Conservation (phyloP, 495 filamentous ascomycete genomes). For the Jackrogersella minutella region DNA sequence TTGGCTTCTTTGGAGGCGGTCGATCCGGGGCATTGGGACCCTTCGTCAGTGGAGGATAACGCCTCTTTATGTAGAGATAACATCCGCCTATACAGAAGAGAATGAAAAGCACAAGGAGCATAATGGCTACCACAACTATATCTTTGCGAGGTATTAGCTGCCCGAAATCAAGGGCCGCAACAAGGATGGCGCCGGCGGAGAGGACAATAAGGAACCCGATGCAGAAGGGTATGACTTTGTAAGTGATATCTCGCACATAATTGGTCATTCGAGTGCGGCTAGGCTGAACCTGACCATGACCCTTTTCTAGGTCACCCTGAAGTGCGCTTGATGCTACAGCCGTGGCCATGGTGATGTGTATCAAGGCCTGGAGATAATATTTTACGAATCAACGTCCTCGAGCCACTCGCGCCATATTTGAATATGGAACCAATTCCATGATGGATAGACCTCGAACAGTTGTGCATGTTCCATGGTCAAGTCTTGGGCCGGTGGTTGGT, state of each 20-base stretch:
- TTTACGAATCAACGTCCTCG: not conserved
- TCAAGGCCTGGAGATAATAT: not conserved
- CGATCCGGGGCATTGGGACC: slow-evolving; percentile 14
- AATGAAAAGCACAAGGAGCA: slow-evolving; percentile 23
- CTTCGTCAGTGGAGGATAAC: slow-evolving; percentile 12
- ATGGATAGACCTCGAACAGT: slow-evolving; percentile 25
- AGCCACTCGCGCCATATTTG: slow-evolving; percentile 24
- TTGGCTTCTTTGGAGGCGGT: not conserved
- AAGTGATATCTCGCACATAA: slow-evolving; percentile 36
- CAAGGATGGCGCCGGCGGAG: slow-evolving; percentile 29
- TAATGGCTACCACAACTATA: slow-evolving; percentile 25
- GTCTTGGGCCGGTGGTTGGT: not conserved
- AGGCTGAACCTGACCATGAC: not conserved
- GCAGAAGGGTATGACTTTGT: slow-evolving; percentile 32
- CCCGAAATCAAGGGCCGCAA: slow-evolving; percentile 13
- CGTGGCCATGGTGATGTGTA: slow-evolving; percentile 31
- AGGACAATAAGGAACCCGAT: slow-evolving; percentile 25
- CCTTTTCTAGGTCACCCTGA: slow-evolving; percentile 27
- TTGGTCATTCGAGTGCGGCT: not conserved
- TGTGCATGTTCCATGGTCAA: slow-evolving; percentile 33
- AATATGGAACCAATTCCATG: not conserved
- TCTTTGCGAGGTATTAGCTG: slow-evolving; percentile 31
- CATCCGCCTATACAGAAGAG: slow-evolving; percentile 27
- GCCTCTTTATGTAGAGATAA: slow-evolving; percentile 20
- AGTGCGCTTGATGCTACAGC: not conserved